These are phyloP conservation scores for Cercospora sp. DNA, from an alignment of 2,329 filamentous ascomycete species.

Conservation along the genomic window DNA sequence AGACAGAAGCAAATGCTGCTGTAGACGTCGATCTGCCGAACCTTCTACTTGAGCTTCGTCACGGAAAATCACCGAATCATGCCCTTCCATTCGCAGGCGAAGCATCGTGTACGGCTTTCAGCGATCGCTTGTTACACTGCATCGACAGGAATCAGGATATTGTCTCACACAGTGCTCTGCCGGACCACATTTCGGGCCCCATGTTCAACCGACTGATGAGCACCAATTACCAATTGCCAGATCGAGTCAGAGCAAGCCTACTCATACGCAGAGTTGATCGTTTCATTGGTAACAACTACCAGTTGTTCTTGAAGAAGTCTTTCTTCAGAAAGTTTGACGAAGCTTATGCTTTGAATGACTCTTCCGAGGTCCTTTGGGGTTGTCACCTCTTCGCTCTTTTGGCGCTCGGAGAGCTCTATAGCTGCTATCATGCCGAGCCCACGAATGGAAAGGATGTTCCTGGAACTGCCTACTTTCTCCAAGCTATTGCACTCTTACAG, in stretches of 20 bases:
- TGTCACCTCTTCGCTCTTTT: slow-evolving; percentile 51
- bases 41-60: slow-evolving; percentile 29
- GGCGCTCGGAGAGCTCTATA: slow-evolving; percentile 51
- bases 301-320: slow-evolving; percentile 45
- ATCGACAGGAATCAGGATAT: slow-evolving; percentile 20
- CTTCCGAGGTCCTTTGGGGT: slow-evolving; percentile 38
- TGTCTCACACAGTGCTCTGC: slow-evolving; percentile 24
- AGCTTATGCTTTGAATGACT: slow-evolving; percentile 40
- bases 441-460: slow-evolving; percentile 41
- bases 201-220: slow-evolving; percentile 23
- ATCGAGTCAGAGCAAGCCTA: slow-evolving; percentile 30
- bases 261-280: slow-evolving; percentile 30
- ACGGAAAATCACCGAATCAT: slow-evolving; percentile 20
- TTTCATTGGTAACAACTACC: slow-evolving; percentile 44
- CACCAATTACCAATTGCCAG: slow-evolving; percentile 27
- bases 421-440: slow-evolving; percentile 40
- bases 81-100: slow-evolving; percentile 30
- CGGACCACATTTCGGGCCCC: slow-evolving; percentile 25
- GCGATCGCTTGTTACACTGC: slow-evolving; percentile 30
- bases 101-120: slow-evolving; percentile 31
- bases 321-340: slow-evolving; percentile 45
- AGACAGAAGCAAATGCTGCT: not conserved
- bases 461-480: slow-evolving; percentile 47
- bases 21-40: slow-evolving; percentile 29
- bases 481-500: slow-evolving; percentile 44